phyloP scores from a whole-genome alignment of 2,329 filamentous ascomycete genomes.

The Botrytis sinoallii region DNA sequence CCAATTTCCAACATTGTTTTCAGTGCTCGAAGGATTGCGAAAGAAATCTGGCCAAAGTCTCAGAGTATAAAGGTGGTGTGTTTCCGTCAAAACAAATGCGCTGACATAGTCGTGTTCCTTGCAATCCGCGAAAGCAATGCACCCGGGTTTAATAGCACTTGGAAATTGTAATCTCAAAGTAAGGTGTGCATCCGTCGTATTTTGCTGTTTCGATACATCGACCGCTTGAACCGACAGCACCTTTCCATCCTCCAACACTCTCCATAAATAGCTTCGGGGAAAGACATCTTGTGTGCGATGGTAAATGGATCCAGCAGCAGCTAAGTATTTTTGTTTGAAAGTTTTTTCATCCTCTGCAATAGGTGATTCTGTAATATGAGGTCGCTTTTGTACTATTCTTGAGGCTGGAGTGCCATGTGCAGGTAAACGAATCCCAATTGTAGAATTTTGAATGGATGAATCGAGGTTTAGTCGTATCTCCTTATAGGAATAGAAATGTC shows the following conservation, averaged over 20 bases:
- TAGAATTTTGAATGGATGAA: constrained; percentile 63
- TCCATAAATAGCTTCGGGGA: constrained; percentile 87
- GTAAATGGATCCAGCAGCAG: constrained; percentile 77
- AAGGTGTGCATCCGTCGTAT: constrained; percentile 66
- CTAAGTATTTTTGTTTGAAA: constrained; percentile 71
- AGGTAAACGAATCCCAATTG: constrained; percentile 68
- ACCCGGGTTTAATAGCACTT: constrained; percentile 68
- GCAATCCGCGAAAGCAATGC: constrained; percentile 79
- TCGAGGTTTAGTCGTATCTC: constrained; percentile 84
- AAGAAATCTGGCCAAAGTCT: constrained; percentile 82
- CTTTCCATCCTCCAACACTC: constrained; percentile 75
- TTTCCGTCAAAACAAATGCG: constrained; percentile 74
- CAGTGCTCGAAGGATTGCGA: constrained; percentile 63
- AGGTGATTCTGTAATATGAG: constrained; percentile 39
- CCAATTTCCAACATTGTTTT: constrained; percentile 70
- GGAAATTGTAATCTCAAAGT: constrained; percentile 77
- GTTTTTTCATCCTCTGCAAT: constrained; percentile 65
- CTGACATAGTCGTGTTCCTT: constrained; percentile 73
- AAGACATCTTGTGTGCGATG: constrained; percentile 73
- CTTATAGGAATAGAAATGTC: constrained; percentile 71
- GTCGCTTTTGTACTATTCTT: constrained; percentile 43
- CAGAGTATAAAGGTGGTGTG: constrained; percentile 79
- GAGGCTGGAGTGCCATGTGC: constrained; percentile 43
- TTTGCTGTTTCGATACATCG: constrained; percentile 70
- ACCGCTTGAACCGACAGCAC: constrained; percentile 79